Base-by-base conservation (phyloP, 1,284 basidiomycete genomes). In the Microbotryum lychnidis-dioicae region DNA sequence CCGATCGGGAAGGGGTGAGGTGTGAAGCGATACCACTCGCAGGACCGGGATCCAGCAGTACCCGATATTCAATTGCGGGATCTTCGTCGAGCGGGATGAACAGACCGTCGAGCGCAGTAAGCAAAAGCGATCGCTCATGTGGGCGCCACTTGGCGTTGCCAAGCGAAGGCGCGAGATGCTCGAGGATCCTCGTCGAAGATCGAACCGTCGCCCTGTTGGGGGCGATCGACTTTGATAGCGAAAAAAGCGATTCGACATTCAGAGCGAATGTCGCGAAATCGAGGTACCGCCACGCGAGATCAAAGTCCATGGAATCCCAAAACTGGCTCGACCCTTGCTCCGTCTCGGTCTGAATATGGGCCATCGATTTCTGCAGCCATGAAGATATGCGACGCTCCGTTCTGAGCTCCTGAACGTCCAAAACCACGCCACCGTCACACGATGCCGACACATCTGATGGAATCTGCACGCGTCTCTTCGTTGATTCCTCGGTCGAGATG, bases 211-310 rank as follows among this genome's bases (percentile, higher is more conserved):
- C 79, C 54, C 80, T 76, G 65, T 83, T 84, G 8, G 37, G 37
- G 10, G 12, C 12, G 79, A 75, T 33, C 79, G 77, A 81, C 7
- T 86, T 85, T 61, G 88, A 87, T 58, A 82, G 68, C 10, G 80
- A 72, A 8, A 91, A 80, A 0, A 83, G 71, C 0, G 82, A 81
- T 72, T 91, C 87, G 69, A 87, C 91, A 23, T 77, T 76, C 1
- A 93, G 74, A 1, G 83, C 80, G 0, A 80, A 76, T 5, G 89
- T 78, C 2, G 84, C 81, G 20, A 86, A 75, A 70, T 93, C 89
- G 47, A 93, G 71, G 5, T 82, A 78, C 42, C 81, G 79, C 16
- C 87, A 83, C 4, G 84, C 79, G 50, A 78, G 80, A 70, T 88
- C 87, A 0, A 82, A 80, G 1, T 81, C 80, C 31, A 80, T 76